Base-by-base conservation (phyloP, 2,329 filamentous ascomycete species). In the Rachicladosporium sp. region DNA sequence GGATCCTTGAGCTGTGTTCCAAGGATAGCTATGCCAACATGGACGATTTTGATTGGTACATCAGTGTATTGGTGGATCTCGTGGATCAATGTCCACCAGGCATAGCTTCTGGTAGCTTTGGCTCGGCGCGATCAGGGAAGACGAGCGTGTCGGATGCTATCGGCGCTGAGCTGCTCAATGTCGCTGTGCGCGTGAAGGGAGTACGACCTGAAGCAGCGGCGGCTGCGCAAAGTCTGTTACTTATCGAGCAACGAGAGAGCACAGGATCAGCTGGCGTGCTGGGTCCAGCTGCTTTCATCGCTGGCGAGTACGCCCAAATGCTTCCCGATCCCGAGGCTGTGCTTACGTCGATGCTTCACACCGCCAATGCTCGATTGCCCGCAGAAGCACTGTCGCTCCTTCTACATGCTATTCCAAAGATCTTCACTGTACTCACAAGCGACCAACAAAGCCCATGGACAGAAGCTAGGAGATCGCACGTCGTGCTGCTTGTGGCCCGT, bases 31-130 rank as follows among this genome's bases (percentile, higher is more conserved):
- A 96, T 58, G 73, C 74, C 31, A 85, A 87, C 54, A 70, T 98
- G 35, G 67, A 73, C 38, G 89, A 98, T 57, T 98, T 98, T 58
- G 89, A 95, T 50, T 98, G 91, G 91, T 96, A 96, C 59, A 82
- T 96, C 48, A 84, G 91, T 49, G 76, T 94, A 21, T 66, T 98
- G 23, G 81, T 85, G 4, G 86, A 94, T 56, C 72, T 98, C 10
- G 77, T 95, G 31, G 78, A 81, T 33, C 65, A 55, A 71, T 84
- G 63, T 68, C 80, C 67, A 6, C 12, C 82, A 67, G 57, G 62
- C 1, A 36, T 43, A 12, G 31, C 46, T 2, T 30, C 39, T 19
- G 39, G 45, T 12, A 42, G 31, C 32, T 50, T 50, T 30, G 38
- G 38, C 13, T 30, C 34, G 8, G 29, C 33, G 11, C 44, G 42